These are phyloP conservation scores for Bipolaris cookei DNA, from an alignment of 2,329 filamentous ascomycete genomes.

Conservation along the genomic window DNA sequence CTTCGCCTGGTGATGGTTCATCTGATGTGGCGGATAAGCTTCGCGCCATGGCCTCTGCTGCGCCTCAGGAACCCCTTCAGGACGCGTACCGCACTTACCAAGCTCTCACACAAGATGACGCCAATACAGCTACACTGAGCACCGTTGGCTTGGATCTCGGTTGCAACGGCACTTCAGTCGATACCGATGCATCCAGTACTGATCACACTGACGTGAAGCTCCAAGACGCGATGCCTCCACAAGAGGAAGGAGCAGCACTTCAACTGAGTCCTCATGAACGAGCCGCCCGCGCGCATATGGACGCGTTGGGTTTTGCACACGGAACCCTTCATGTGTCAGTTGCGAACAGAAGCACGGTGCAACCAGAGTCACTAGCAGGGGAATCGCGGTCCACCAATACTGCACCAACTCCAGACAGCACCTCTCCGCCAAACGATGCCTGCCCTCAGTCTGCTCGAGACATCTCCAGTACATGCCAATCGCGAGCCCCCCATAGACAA, in stretches of 20 bases:
- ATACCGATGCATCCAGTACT: conserved; percentile 14
- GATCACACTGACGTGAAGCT: conserved; percentile 17
- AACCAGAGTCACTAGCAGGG: background rate
- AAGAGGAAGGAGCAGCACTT: conserved; percentile 2
- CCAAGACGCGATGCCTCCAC: background rate
- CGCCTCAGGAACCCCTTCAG: conserved; percentile 32
- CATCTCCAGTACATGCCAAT: background rate
- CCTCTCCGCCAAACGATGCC: background rate
- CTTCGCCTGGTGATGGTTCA: conserved; percentile 30
- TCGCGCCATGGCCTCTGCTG: conserved; percentile 17
- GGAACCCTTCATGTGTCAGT: background rate
- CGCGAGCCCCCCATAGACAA: background rate
- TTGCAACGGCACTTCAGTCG: conserved; percentile 16
- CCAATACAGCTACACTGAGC: conserved; percentile 13
- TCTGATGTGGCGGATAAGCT: conserved; percentile 30
- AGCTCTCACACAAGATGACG: conserved; percentile 16
- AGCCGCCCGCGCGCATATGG: background rate
- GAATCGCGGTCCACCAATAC: background rate
- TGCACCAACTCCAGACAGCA: background rate
- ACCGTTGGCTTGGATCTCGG: conserved; percentile 21
- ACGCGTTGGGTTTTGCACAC: background rate
- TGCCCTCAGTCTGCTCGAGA: background rate
- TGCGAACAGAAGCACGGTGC: background rate
- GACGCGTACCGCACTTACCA: conserved; percentile 19
- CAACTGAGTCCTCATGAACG: background rate